These are phyloP conservation scores for Malus hybrid DNA, from an alignment of 331 rosid species.

Conservation along the genomic window DNA sequence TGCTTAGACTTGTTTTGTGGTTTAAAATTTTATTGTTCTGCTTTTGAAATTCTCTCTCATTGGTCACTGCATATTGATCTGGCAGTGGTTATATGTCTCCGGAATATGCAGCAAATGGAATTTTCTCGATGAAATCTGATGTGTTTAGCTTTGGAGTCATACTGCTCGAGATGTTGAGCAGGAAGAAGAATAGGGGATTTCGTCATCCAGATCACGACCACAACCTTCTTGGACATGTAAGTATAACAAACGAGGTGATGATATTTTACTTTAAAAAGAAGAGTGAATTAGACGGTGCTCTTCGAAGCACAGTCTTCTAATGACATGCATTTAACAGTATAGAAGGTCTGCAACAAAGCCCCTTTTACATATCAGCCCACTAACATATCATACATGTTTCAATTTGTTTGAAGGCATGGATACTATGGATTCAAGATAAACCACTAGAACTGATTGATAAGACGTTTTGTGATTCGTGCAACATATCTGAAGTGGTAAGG, in stretches of 20 bases:
- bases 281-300: too few species aligned
- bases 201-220: neutral
- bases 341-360: neutral
- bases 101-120: neutral
- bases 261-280: neutral
- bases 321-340: neutral
- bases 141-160: conserved; percentile 14
- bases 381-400: neutral
- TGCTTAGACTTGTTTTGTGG: neutral
- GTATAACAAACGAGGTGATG: neutral
- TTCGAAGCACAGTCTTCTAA: neutral
- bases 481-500: neutral
- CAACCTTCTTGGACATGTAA: conserved; percentile 19
- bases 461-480: neutral
- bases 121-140: conserved; percentile 8
- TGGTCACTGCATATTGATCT: too few species aligned
- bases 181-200: neutral
- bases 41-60: too few species aligned
- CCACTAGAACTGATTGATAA: neutral
- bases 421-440: neutral
- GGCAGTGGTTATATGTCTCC: too few species aligned
- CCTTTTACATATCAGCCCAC: neutral
- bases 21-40: neutral
- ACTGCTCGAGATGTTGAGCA: conserved; percentile 4
- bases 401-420: conserved; percentile 8